These are phyloP conservation scores for Globisporangium heterothallicum DNA, from an alignment of 352 stramenopile species.

Conservation along the genomic window DNA sequence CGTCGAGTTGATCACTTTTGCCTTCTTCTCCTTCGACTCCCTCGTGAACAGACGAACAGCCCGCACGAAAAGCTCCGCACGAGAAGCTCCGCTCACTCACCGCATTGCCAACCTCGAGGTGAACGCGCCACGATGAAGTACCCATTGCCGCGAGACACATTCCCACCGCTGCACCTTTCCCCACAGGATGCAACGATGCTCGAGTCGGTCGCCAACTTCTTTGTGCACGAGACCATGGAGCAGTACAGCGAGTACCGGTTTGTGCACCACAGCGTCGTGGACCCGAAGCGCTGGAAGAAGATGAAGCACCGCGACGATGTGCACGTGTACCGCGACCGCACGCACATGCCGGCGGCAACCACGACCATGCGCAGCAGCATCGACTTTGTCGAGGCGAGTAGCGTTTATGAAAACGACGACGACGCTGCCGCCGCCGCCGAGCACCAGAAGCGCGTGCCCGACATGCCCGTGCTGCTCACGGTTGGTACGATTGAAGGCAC, in stretches of 20 bases:
- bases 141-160: constrained; percentile 26
- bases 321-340: constrained; percentile 14
- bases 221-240: constrained; percentile 37
- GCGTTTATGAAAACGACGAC: too few species aligned
- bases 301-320: constrained; percentile 30
- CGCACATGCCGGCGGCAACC: neutral
- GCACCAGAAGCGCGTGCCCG: neutral
- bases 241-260: constrained; percentile 42
- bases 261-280: constrained; percentile 26
- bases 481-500: constrained; percentile 6
- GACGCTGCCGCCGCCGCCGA: neutral
- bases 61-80: neutral
- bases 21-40: too few species aligned
- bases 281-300: constrained; percentile 42
- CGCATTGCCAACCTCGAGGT: too few species aligned
- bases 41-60: neutral
- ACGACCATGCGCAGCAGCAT: neutral
- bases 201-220: constrained; percentile 22
- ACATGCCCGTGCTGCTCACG: neutral
- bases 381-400: neutral
- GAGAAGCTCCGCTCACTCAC: neutral
- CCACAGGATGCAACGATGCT: constrained; percentile 33
- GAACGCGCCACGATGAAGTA: too few species aligned
- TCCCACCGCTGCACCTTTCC: constrained; percentile 38
- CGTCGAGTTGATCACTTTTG: too few species aligned